These are phyloP conservation scores for Quercus ilex DNA, from an alignment of 306 rosid genomes.

Conservation along the genomic window DNA sequence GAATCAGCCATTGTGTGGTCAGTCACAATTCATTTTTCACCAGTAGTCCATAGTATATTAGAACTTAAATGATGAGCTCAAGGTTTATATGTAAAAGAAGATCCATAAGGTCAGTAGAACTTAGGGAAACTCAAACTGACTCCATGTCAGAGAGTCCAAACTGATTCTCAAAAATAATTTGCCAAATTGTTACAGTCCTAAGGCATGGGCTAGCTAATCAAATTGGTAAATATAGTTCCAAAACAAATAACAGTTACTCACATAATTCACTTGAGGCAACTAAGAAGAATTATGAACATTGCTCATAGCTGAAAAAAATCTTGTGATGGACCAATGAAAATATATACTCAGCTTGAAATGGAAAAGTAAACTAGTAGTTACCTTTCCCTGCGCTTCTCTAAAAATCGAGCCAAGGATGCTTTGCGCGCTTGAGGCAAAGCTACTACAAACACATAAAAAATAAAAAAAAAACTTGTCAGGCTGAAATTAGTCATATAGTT, in stretches of 20 bases:
- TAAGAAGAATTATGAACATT: not conserved
- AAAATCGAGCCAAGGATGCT: conserved; percentile 90
- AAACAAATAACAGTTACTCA: not conserved
- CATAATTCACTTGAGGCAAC: not conserved
- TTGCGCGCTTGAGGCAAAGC: conserved; percentile 91
- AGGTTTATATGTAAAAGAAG: not conserved
- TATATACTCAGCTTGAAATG: not conserved
- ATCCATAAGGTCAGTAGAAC: not conserved
- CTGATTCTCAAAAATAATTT: not conserved
- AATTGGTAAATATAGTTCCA: not conserved
- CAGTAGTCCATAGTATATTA: too few relatives aligned
- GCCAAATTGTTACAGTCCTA: not conserved
- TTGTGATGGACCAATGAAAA: not conserved
- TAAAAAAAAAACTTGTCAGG: not conserved
- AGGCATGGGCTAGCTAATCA: not conserved
- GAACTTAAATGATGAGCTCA: too few relatives aligned
- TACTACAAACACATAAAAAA: conserved; percentile 26
- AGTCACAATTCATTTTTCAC: not conserved
- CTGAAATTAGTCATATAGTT: not conserved
- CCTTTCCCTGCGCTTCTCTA: conserved; percentile 98
- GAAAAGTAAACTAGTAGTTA: conserved; percentile 24
- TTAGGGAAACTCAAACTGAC: not conserved
- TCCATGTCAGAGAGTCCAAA: not conserved
- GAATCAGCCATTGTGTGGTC: not conserved
- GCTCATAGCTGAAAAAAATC: not conserved